These are phyloP conservation scores for Lodderomyces parapsilosis DNA, from an alignment of 1,139 yeast species.

Conservation along the genomic window DNA sequence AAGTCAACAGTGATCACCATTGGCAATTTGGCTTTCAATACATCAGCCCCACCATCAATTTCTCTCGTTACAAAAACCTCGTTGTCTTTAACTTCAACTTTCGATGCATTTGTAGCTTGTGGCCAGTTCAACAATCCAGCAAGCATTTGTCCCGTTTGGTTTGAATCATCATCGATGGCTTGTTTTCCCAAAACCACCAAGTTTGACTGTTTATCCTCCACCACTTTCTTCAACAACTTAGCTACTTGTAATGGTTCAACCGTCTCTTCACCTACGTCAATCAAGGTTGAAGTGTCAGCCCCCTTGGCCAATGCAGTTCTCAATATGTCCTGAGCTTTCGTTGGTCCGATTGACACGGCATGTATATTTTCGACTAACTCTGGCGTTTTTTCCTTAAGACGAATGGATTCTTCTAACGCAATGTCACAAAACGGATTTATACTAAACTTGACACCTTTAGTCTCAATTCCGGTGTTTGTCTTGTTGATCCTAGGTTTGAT, in stretches of 20 bases:
- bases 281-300: slow-evolving; percentile 78
- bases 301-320: slow-evolving; percentile 94
- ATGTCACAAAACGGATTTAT: slow-evolving; percentile 98
- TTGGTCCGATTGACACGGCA: slow-evolving; percentile 89
- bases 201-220: slow-evolving; percentile 69
- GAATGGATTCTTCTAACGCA: slow-evolving; percentile 89
- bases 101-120: slow-evolving; percentile 94
- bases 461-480: slow-evolving; percentile 81
- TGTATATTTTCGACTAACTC: slow-evolving; percentile 79
- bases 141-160: slow-evolving; percentile 96
- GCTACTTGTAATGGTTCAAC: slow-evolving; percentile 93
- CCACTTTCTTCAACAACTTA: slow-evolving; percentile 73
- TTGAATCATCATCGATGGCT: slow-evolving; percentile 92
- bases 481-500: slow-evolving; percentile 91
- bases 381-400: slow-evolving; percentile 67
- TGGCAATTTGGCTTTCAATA: slow-evolving; percentile 76
- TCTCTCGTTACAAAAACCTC: slow-evolving; percentile 80
- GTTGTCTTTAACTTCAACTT: slow-evolving; percentile 61
- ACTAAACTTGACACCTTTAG: slow-evolving; percentile 87
- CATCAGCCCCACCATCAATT: slow-evolving; percentile 92
- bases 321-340: slow-evolving; percentile 83
- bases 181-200: slow-evolving; percentile 90
- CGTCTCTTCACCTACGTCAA: slow-evolving; percentile 76
- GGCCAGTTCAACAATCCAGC: slow-evolving; percentile 97
- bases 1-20: slow-evolving; percentile 88